Conservation (phyloP, 2,329 filamentous ascomycete species). For the Coniochaeta hoffmannii region DNA sequence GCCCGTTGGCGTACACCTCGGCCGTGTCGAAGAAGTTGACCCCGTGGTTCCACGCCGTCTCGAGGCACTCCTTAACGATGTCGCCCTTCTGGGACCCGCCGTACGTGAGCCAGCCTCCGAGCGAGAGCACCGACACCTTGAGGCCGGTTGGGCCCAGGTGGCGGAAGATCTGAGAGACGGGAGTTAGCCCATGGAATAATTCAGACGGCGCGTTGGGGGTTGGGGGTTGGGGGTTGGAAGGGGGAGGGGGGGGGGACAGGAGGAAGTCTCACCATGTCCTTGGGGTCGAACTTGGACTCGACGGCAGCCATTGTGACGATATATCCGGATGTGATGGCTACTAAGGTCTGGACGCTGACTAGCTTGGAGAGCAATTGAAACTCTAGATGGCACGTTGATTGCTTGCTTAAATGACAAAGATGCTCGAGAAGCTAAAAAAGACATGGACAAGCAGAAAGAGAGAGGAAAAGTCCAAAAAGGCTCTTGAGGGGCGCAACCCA, state of each 20-base stretch:
- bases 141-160: slow-evolving; percentile 44
- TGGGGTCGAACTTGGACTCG: slow-evolving; percentile 3
- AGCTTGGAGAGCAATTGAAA: background rate
- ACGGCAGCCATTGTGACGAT: slow-evolving; percentile 1
- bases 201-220: no score
- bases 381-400: background rate
- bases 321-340: background rate
- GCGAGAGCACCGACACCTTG: slow-evolving; percentile 65
- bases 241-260: background rate
- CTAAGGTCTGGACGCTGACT: background rate
- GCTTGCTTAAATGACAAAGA: background rate
- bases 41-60: slow-evolving; percentile 51
- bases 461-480: background rate
- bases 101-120: slow-evolving; percentile 69
- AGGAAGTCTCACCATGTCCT: background rate
- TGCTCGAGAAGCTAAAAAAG: background rate
- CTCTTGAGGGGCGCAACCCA: background rate
- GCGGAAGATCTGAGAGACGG: background rate
- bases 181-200: background rate
- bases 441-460: background rate
- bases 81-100: slow-evolving; percentile 37
- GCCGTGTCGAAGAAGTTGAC: slow-evolving; percentile 56
- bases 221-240: background rate
- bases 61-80: slow-evolving; percentile 37
- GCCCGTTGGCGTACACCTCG: slow-evolving; percentile 39